A percentile compares a stretch with the other conserved stretches of the same genome.
Conservation (phyloP, 2,329 filamentous ascomycete genomes). For the Aspergillus fijiensis region DNA sequence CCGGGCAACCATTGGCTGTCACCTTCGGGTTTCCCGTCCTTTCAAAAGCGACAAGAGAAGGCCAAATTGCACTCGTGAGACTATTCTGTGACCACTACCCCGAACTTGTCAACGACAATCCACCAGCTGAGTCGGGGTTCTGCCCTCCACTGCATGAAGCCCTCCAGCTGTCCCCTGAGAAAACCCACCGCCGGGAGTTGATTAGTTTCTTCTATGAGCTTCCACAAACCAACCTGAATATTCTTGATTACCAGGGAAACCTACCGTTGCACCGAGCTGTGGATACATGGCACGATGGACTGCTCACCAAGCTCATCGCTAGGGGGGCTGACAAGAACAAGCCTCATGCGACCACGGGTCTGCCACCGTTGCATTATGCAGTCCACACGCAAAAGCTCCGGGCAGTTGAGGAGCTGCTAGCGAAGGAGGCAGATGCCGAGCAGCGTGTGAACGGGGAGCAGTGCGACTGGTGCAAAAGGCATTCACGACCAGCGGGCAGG, state of each 20-base stretch:
- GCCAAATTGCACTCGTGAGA: not conserved
- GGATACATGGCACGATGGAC: not conserved
- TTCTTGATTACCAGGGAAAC: not conserved
- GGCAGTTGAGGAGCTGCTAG: not conserved
- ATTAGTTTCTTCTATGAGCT: not conserved
- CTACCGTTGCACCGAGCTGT: conserved; percentile 3
- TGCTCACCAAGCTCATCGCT: not conserved
- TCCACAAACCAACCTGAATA: not conserved
- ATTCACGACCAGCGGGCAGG: not conserved
- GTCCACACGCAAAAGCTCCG: not conserved
- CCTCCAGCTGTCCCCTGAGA: not conserved
- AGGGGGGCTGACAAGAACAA: not conserved
- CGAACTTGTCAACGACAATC: not conserved
- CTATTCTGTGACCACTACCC: not conserved
- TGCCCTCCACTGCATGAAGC: not conserved
- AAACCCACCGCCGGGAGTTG: not conserved
- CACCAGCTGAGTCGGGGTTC: not conserved
- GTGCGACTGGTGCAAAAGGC: not conserved
- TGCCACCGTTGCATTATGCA: conserved; percentile 2
- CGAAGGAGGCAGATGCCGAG: not conserved
- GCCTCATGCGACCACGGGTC: not conserved
- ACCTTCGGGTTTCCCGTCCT: not conserved
- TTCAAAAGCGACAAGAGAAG: not conserved
- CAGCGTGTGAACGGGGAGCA: not conserved
- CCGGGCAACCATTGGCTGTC: not conserved